phyloP scores from a whole-genome alignment of 2,329 filamentous ascomycete species.

The Cladobotryum protrusum region DNA sequence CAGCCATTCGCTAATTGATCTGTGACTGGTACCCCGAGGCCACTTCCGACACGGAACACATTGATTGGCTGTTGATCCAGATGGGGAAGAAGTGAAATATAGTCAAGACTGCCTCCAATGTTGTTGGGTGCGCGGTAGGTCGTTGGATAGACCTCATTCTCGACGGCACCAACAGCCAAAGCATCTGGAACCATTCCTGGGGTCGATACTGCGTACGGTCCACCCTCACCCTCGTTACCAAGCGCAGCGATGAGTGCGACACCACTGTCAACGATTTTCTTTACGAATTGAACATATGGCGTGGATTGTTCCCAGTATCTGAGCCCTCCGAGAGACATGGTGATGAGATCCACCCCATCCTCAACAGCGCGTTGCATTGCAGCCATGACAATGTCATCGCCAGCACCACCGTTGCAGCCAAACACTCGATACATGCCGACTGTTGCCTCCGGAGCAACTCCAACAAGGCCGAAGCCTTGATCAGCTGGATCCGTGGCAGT shows the following conservation, averaged over 20 bases:
- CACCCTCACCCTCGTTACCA: constrained; percentile 29
- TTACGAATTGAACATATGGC: constrained; percentile 34
- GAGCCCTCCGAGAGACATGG: constrained; percentile 16
- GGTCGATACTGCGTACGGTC: background rate
- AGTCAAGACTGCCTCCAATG: background rate
- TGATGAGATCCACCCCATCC: constrained; percentile 33
- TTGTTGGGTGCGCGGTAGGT: background rate
- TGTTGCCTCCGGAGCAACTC: constrained; percentile 45
- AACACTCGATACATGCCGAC: constrained; percentile 49
- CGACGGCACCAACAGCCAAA: constrained; percentile 2
- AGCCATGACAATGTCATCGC: constrained; percentile 46
- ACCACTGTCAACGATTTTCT: constrained; percentile 30
- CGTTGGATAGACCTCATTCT: constrained; percentile 3
- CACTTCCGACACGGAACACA: too few relatives aligned
- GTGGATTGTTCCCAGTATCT: constrained; percentile 29
- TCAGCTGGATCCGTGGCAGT: constrained; percentile 21
- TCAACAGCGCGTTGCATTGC: constrained; percentile 50
- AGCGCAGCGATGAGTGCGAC: constrained; percentile 15
- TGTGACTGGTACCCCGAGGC: too few relatives aligned
- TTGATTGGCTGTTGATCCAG: too few relatives aligned
- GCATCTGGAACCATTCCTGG: background rate
- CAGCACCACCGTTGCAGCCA: constrained; percentile 38
- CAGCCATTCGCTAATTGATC: too few relatives aligned
- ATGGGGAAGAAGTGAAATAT: too few relatives aligned
- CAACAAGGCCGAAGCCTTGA: constrained; percentile 40